These are phyloP conservation scores for Cronartium ribicola DNA, from an alignment of 1,284 basidiomycete species.

Conservation along the genomic window DNA sequence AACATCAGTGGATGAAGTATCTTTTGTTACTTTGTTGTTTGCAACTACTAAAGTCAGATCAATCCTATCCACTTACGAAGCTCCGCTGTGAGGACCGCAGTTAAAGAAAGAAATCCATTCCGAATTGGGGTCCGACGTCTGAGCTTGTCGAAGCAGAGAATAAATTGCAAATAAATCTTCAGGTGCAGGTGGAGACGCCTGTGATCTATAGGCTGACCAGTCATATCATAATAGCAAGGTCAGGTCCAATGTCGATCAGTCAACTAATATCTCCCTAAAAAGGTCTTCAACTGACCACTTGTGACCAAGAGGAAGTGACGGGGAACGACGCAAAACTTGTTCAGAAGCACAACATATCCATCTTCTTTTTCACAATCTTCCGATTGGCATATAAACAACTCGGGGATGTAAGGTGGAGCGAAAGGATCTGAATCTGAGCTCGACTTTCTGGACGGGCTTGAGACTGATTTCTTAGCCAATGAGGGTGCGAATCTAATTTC, in stretches of 20 bases:
- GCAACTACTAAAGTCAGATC: too few species aligned
- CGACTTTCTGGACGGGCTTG: too few species aligned
- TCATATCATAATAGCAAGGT: not conserved
- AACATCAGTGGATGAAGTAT: too few species aligned
- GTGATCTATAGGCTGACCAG: constrained; percentile 63
- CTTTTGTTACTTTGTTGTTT: too few species aligned
- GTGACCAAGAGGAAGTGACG: constrained; percentile 75
- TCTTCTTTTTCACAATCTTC: constrained; percentile 61
- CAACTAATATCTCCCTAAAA: constrained; percentile 43
- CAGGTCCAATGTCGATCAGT: constrained; percentile 1
- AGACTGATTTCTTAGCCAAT: constrained; percentile 4
- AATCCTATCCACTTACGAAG: constrained; percentile 49
- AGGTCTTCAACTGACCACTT: constrained; percentile 59
- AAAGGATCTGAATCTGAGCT: constrained; percentile 61
- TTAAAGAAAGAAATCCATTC: constrained; percentile 73
- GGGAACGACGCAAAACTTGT: constrained; percentile 76
- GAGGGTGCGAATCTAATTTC: constrained; percentile 13
- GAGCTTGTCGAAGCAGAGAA: constrained; percentile 64
- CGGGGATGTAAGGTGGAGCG: constrained; percentile 69
- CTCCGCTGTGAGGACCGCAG: constrained; percentile 73
- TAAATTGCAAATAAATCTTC: constrained; percentile 71
- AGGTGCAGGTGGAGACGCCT: constrained; percentile 71
- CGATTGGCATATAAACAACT: constrained; percentile 68
- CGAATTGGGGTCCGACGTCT: constrained; percentile 55
- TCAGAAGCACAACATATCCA: constrained; percentile 70